A percentile compares a stretch with the other conserved stretches of the same genome.
Evolutionary conservation across 306 rosid species (phyloP).

Genomic region (Luffa aegyptiaca): DNA sequence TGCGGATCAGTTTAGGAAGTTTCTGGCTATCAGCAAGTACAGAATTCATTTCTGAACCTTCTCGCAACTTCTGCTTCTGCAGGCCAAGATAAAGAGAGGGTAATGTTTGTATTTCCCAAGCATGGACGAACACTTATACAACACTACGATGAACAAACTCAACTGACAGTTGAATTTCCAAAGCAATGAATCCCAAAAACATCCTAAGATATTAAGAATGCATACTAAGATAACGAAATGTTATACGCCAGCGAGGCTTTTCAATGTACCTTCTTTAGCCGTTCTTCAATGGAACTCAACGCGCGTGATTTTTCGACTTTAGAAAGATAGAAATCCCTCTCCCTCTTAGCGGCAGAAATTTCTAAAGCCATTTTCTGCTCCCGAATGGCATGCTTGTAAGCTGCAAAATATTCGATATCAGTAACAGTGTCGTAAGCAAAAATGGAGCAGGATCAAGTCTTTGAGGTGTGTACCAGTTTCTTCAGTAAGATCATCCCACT

Average conservation of each 20-base stretch:
- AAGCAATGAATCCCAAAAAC: neutral
- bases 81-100: conserved; percentile 11
- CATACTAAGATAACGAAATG: neutral
- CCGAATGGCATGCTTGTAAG: conserved; percentile 52
- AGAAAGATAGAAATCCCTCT: conserved; percentile 60
- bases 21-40: conserved; percentile 19
- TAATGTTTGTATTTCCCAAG: neutral
- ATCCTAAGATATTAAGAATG: neutral
- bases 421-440: conserved; percentile 2
- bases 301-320: conserved; percentile 69
- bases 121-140: neutral
- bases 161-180: neutral
- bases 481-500: conserved; percentile 89
- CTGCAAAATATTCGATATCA: conserved; percentile 29
- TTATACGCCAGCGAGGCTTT: neutral
- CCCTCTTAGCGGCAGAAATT: conserved; percentile 80
- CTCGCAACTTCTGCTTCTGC: conserved; percentile 68
- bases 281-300: conserved; percentile 58
- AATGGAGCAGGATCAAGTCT: conserved; percentile 10
- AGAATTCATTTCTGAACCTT: conserved; percentile 20
- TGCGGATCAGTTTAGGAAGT: conserved; percentile 41
- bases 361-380: conserved; percentile 79
- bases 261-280: conserved; percentile 57
- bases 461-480: conserved; percentile 50
- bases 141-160: neutral